phyloP scores from a whole-genome alignment of 129 eudicot species.

The Artemisia argyi region DNA sequence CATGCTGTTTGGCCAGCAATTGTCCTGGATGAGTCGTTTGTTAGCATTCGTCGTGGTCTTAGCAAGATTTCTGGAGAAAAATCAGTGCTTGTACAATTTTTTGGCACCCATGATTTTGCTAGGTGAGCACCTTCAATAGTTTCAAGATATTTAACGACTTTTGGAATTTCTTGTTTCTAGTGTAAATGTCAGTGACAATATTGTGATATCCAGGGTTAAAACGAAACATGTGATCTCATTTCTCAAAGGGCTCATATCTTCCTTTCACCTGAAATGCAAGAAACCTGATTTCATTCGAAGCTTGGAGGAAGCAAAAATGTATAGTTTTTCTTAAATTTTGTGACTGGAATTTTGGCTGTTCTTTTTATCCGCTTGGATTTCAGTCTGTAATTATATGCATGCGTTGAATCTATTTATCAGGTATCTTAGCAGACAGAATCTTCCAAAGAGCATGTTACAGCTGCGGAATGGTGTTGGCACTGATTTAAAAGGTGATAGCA shows the following conservation, averaged over 20 bases:
- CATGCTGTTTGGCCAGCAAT: slow-evolving; percentile 96
- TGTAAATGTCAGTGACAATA: slow-evolving; percentile 6
- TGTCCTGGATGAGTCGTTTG: slow-evolving; percentile 74
- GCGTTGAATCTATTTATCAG: slow-evolving; percentile 37
- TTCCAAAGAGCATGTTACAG: slow-evolving; percentile 71
- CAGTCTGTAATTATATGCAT: neutral
- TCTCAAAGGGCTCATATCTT: slow-evolving; percentile 85
- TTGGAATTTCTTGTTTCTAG: neutral
- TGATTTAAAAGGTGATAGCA: slow-evolving; percentile 33
- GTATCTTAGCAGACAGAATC: slow-evolving; percentile 85
- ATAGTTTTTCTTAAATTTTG: slow-evolving; percentile 18
- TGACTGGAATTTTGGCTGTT: slow-evolving; percentile 5
- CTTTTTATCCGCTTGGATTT: neutral
- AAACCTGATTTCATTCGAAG: slow-evolving; percentile 65
- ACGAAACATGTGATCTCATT: slow-evolving; percentile 75
- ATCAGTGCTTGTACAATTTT: slow-evolving; percentile 87
- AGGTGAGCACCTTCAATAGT: slow-evolving; percentile 41
- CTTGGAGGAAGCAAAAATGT: slow-evolving; percentile 97
- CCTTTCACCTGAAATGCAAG: slow-evolving; percentile 85
- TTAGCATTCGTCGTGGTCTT: slow-evolving; percentile 67
- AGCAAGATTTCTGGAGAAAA: slow-evolving; percentile 70
- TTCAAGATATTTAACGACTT: slow-evolving; percentile 1
- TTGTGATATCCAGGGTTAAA: slow-evolving; percentile 60
- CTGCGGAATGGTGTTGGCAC: slow-evolving; percentile 51
- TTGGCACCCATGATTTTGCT: slow-evolving; percentile 98